These are phyloP conservation scores for Mimosa bimucronata DNA, from an alignment of 306 rosid species.

Conservation along the genomic window DNA sequence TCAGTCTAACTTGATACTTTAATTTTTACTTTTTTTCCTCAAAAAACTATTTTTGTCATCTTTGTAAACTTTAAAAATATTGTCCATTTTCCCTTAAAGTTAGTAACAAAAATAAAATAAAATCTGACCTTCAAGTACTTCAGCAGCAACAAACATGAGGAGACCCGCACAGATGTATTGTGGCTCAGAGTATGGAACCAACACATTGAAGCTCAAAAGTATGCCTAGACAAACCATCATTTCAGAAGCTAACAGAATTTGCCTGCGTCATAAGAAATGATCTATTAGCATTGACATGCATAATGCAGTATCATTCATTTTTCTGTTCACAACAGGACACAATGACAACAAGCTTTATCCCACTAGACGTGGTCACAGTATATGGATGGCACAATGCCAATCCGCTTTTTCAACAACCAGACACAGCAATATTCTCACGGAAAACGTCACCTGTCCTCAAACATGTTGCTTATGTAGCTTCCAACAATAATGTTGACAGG, in stretches of 20 bases:
- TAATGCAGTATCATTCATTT: too few relatives aligned
- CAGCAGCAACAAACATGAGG: constrained; percentile 89
- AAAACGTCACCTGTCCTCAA: constrained; percentile 80
- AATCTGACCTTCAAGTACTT: constrained; percentile 93
- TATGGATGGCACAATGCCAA: too few relatives aligned
- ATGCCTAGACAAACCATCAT: constrained; percentile 74
- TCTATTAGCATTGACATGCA: constrained; percentile 2
- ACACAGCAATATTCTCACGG: neutral
- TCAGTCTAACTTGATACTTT: neutral
- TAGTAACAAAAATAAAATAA: neutral
- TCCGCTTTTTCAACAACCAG: neutral
- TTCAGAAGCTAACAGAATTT: constrained; percentile 83
- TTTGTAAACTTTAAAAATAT: neutral
- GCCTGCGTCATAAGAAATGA: constrained; percentile 59
- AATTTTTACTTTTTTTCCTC: too few relatives aligned
- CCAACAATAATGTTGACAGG: constrained; percentile 88
- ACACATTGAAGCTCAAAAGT: constrained; percentile 70
- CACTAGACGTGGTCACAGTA: too few relatives aligned
- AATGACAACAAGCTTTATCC: too few relatives aligned
- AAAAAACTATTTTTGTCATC: neutral
- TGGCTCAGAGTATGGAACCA: constrained; percentile 65
- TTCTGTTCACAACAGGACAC: too few relatives aligned
- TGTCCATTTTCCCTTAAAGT: neutral
- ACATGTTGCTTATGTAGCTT: constrained; percentile 93
- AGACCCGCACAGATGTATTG: constrained; percentile 92